phyloP scores from a whole-genome alignment of 1,284 basidiomycete species.

The Ceratobasidium sp. region DNA sequence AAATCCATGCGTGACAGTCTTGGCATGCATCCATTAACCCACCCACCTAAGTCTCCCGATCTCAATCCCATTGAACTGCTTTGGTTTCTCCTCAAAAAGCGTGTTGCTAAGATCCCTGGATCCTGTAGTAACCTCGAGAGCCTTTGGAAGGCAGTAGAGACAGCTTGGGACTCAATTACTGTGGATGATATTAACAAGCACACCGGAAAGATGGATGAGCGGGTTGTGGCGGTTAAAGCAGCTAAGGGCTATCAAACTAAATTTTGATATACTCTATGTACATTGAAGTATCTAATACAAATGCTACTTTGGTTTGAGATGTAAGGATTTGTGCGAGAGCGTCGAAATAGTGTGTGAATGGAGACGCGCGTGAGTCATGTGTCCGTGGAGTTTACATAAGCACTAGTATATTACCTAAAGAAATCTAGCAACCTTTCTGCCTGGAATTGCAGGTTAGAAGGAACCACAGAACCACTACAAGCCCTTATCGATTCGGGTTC shows the following conservation, averaged over 20 bases:
- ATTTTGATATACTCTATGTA: background rate
- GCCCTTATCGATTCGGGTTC: background rate
- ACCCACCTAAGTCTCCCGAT: slow-evolving; percentile 13
- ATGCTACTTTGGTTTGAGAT: background rate
- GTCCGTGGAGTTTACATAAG: background rate
- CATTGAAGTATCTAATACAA: background rate
- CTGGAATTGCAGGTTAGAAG: too few species aligned
- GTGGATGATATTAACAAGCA: slow-evolving; percentile 3
- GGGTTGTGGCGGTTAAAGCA: background rate
- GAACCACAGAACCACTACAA: too few species aligned
- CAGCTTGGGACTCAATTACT: slow-evolving; percentile 20
- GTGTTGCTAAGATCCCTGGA: background rate
- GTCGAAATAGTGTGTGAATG: background rate
- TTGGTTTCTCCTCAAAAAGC: slow-evolving; percentile 23
- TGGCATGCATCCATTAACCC: slow-evolving; percentile 1
- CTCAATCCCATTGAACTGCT: slow-evolving; percentile 21
- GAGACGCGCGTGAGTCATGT: background rate
- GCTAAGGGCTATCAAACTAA: slow-evolving; percentile 10
- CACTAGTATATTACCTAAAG: background rate
- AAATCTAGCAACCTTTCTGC: too few species aligned
- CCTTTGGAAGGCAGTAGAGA: slow-evolving; percentile 3
- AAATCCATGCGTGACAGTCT: background rate
- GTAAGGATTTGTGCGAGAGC: background rate
- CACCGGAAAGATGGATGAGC: background rate
- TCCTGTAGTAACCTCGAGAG: background rate